Base-by-base conservation (phyloP, 2,329 filamentous ascomycete genomes). In the Ophiostoma angusticollis region DNA sequence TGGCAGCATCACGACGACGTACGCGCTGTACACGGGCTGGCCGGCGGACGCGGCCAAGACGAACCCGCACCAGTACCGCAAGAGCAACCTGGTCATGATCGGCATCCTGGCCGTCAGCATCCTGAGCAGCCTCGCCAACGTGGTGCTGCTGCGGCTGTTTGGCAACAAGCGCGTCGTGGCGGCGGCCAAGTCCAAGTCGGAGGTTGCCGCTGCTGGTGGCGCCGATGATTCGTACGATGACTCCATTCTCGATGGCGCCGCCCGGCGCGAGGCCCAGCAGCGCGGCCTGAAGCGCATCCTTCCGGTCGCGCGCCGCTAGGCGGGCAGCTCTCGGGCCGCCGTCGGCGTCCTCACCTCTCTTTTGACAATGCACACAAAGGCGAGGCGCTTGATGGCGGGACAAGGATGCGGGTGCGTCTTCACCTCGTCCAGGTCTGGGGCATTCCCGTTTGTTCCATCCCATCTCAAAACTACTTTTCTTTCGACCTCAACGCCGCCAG, bases 11-110 rank as follows among this genome's bases (percentile, higher is more conserved):
- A 70, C 83, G 39, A 93, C 84, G 2, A 93, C 86, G 0, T 94
- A 93, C 54, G 86, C 86, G 11, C 63, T 94, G 34, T 94, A 93
- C 58, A 80, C 79, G 0, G 86, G 86, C 22, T 94, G 86, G 86
- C 73, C 79, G 2, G 78, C 70, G 31, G 86, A 94, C 56, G 74
- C 74, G 8, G 63, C 61, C n/a, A 63, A 70, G 1, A 83, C 24
- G 12, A 40, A 83, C 0, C 72, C 72, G 9, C 67, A 72, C 51
- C 79, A 80, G 60, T 93, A 81, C 60, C 78, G 82, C 46, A 79
- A 78, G 56, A 93, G 84, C 61, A 94, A 93, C 58, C 63, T 87
- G 48, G 75, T 80, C 49, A 93, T 94, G 85, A 77, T 93, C 42
- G 86, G 79, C 3, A 94, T 94, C 40, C 61, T 94, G 16, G 75